phyloP scores from a whole-genome alignment of 2,329 filamentous ascomycete genomes.

The Paecilomyces sp. region DNA sequence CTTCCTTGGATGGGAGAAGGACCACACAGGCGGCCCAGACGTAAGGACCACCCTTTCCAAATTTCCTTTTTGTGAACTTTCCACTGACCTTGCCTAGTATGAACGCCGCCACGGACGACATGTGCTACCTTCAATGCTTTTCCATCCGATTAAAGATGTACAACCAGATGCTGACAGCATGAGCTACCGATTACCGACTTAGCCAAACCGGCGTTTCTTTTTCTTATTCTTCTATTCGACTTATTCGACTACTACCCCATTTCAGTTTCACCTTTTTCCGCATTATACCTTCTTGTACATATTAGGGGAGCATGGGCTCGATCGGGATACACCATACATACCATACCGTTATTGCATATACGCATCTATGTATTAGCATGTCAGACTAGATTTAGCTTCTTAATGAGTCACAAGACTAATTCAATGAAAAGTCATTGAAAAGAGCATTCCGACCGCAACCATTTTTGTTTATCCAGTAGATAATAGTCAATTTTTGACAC shows the following conservation, averaged over 20 bases:
- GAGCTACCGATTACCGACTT: constrained; percentile 8
- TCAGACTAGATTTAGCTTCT: not conserved
- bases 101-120: constrained; percentile 14
- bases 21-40: constrained; percentile 8
- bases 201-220: constrained; percentile 4
- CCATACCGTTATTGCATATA: not conserved
- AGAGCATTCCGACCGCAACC: not conserved
- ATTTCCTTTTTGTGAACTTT: not conserved
- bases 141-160: constrained; percentile 36
- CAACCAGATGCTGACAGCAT: constrained; percentile 10
- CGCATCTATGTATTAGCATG: not conserved
- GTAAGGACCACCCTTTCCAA: constrained; percentile 1
- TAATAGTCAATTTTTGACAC: too few species aligned
- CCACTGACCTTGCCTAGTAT: constrained; percentile 4
- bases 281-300: not conserved
- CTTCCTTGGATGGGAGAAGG: constrained; percentile 24
- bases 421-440: not conserved
- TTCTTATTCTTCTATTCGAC: not conserved
- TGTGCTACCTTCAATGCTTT: constrained; percentile 21
- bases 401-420: not conserved
- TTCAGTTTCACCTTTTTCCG: not conserved
- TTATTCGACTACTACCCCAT: not conserved
- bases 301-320: not conserved
- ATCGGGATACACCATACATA: not conserved
- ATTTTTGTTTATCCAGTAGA: not conserved